phyloP scores from a whole-genome alignment of 441 rosid species.

The Arabidopsis hybrid region DNA sequence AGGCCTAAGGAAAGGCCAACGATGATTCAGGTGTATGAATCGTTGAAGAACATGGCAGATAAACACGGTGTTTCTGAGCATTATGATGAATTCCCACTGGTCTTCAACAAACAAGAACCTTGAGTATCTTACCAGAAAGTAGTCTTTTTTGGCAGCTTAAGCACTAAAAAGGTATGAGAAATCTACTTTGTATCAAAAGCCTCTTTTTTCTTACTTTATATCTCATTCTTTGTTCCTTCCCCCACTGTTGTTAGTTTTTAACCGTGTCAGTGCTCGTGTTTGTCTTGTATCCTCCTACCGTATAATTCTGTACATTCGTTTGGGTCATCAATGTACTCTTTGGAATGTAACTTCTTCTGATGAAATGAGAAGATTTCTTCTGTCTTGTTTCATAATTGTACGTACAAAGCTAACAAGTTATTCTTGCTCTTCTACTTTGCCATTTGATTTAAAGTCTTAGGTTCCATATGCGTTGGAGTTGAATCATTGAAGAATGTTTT shows the following conservation, averaged over 20 bases:
- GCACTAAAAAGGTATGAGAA: slow-evolving; percentile 37
- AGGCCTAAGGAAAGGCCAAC: slow-evolving; percentile 54
- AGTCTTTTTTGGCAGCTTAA: slow-evolving; percentile 37
- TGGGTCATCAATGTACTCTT: slow-evolving; percentile 43
- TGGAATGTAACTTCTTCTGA: slow-evolving; percentile 32
- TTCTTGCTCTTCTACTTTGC: not conserved
- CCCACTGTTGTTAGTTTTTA: slow-evolving; percentile 23
- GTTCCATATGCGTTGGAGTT: slow-evolving; percentile 9
- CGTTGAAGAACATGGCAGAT: slow-evolving; percentile 55
- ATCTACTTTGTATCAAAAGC: slow-evolving; percentile 40
- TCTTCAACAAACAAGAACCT: slow-evolving; percentile 56
- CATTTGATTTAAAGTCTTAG: not conserved
- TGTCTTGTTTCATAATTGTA: slow-evolving; percentile 18
- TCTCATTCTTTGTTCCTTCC: slow-evolving; percentile 41
- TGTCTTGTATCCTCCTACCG: slow-evolving; percentile 30
- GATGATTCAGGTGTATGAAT: slow-evolving; percentile 53
- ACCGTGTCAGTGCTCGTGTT: slow-evolving; percentile 28
- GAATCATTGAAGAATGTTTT: slow-evolving; percentile 15
- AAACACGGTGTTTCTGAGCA: slow-evolving; percentile 62
- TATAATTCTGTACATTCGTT: slow-evolving; percentile 43
- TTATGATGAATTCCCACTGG: slow-evolving; percentile 64
- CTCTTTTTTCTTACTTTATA: slow-evolving; percentile 7
- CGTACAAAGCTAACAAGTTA: slow-evolving; percentile 1
- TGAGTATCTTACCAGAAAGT: slow-evolving; percentile 31
- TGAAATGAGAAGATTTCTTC: slow-evolving; percentile 32